Base-by-base conservation (phyloP, 441 rosid genomes). In the Eruca vesicaria region DNA sequence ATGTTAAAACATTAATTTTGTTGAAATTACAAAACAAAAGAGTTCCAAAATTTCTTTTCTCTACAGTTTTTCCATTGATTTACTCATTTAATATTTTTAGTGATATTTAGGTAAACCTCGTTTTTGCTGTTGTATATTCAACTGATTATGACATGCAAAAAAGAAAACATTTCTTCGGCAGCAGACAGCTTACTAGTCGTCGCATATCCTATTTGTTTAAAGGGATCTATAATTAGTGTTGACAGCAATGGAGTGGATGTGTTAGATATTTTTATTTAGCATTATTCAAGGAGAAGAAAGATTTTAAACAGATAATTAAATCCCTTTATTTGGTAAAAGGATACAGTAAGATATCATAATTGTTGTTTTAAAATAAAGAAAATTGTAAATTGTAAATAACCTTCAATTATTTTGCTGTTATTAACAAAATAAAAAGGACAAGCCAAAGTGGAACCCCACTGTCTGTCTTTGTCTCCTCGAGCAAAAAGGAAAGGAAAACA, bases 401-500 rank as follows among this genome's bases (percentile, higher is more conserved):
- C 1, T 29, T 32, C 6, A 41, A 52, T 7, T 11, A 8, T 3
- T 65, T 56, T 29, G 48, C 59, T 29, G 48, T 65, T 56, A 71
- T 45, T 48, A 3, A 29, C 18, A 61, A 52, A 62, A 1, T 67
- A 68, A 23, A 56, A 56, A 6, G 20, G 68, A 71, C 68, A 62
- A 50, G 62, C 61, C 68, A 48, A 50, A 71, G 75, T 62, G 75
- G 75, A 62, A 62, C 68, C 62, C 75, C 75, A 72, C 75, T 72
- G 59, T 48, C 10, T 16, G 50, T 41, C 43, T 10, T 12, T 36
- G 16, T 31, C 75, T 71, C 26, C 32, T 36, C 32, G 33, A 31
- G 36, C 31, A 33, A 33, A 56, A 36, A 2, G n/a, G n/a, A n/a
- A n/a, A n/a, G n/a, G n/a, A 12, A 16, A 58, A 29, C 9, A 29